A percentile compares a stretch with the other conserved stretches of the same genome.
phyloP scores from a whole-genome alignment of 352 stramenopile species.

The Phytophthora ramorum region DNA sequence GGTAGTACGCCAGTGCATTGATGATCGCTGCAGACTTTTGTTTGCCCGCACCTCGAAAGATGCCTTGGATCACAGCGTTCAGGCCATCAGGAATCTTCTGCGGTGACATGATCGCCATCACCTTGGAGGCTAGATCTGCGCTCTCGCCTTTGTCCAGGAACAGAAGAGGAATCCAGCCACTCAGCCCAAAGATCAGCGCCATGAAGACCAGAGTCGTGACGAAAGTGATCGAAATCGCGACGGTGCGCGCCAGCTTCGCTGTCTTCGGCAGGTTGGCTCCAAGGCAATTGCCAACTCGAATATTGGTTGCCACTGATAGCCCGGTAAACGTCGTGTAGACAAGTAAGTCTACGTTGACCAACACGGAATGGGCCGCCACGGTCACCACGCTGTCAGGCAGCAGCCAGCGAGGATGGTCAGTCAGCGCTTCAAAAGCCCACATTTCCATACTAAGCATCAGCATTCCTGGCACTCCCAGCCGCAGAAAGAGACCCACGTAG shows the following conservation, averaged over 20 bases:
- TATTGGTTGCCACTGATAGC: neutral
- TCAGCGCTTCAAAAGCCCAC: constrained; percentile 67
- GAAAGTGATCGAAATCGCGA: constrained; percentile 39
- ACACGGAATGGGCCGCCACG: constrained; percentile 59
- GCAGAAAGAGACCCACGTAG: constrained; percentile 49
- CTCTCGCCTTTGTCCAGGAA: constrained; percentile 48
- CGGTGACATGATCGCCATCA: constrained; percentile 47
- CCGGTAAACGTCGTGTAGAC: neutral
- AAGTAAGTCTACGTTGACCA: constrained; percentile 60
- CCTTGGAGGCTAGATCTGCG: constrained; percentile 37
- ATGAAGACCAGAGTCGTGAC: constrained; percentile 29
- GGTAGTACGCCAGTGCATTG: constrained; percentile 76
- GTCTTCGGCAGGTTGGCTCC: constrained; percentile 43
- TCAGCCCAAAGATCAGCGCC: constrained; percentile 24
- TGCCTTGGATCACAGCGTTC: neutral
- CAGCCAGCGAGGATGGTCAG: constrained; percentile 51
- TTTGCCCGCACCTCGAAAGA: constrained; percentile 51
- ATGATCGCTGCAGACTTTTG: constrained; percentile 56
- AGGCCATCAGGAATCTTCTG: constrained; percentile 19
- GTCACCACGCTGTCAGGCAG: constrained; percentile 53
- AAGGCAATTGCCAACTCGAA: constrained; percentile 13
- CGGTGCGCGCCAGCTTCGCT: constrained; percentile 44
- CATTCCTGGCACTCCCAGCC: constrained; percentile 55
- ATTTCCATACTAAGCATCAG: constrained; percentile 68
- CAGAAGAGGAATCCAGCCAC: constrained; percentile 29